These are phyloP conservation scores for Naumovozyma baii DNA, from an alignment of 805 yeast genomes.

Conservation along the genomic window DNA sequence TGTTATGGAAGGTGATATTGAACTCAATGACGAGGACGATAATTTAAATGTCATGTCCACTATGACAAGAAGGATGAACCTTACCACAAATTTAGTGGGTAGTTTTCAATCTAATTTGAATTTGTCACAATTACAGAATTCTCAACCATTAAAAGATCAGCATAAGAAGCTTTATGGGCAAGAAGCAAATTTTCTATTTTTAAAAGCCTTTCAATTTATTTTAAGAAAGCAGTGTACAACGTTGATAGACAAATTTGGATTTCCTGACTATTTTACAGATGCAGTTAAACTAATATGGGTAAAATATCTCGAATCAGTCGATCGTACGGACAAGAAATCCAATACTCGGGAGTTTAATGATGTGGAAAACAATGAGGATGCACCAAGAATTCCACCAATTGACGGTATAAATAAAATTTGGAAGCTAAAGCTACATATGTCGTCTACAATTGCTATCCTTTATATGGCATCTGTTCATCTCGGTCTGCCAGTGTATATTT, in stretches of 20 bases:
- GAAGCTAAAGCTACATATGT: conserved; percentile 13
- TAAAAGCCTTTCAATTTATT: conserved; percentile 42
- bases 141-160: conserved; percentile 10
- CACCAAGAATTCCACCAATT: conserved; percentile 5
- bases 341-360: conserved; percentile 6
- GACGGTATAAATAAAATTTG: neutral
- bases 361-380: conserved; percentile 8
- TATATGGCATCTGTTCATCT: conserved; percentile 44
- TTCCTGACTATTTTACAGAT: conserved; percentile 26
- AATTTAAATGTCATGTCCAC: conserved; percentile 34
- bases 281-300: conserved; percentile 35
- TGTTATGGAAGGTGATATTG: conserved; percentile 70
- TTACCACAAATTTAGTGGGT: conserved; percentile 38
- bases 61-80: conserved; percentile 45
- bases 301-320: conserved; percentile 14
- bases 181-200: conserved; percentile 36
- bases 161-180: conserved; percentile 36
- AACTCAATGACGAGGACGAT: conserved; percentile 76
- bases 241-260: conserved; percentile 28
- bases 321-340: conserved; percentile 1
- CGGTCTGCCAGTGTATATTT: conserved; percentile 40
- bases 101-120: conserved; percentile 28
- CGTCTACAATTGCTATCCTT: conserved; percentile 31
- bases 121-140: conserved; percentile 19
- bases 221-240: conserved; percentile 39